Conservation (phyloP, 2,329 filamentous ascomycete genomes). For the Fusarium nisikadoi region DNA sequence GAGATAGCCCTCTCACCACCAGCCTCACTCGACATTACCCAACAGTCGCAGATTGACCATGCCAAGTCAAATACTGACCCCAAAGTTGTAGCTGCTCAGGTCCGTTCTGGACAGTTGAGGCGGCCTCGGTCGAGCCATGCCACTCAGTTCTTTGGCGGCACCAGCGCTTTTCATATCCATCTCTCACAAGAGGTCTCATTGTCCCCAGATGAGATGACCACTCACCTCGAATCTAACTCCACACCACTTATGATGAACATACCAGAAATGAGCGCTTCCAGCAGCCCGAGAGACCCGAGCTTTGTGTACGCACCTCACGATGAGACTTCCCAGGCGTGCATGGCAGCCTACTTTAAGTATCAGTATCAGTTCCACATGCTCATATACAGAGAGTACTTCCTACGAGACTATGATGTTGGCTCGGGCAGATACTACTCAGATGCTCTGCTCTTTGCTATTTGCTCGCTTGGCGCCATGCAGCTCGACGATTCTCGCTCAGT, state of each 20-base stretch:
- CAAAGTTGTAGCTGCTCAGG: conserved; percentile 47
- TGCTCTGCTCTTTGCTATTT: conserved; percentile 59
- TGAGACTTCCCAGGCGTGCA: conserved; percentile 56
- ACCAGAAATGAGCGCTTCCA: conserved; percentile 25
- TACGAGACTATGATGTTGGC: conserved; percentile 60
- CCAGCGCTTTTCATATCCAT: conserved; percentile 57
- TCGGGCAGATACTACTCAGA: conserved; percentile 62
- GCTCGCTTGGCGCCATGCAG: conserved; percentile 60
- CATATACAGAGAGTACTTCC: conserved; percentile 62
- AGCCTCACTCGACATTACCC: conserved; percentile 25
- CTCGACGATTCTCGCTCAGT: conserved; percentile 53
- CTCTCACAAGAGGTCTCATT: conserved; percentile 45
- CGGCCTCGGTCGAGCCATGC: conserved; percentile 54
- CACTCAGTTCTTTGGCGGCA: conserved; percentile 60
- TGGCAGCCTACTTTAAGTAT: conserved; percentile 60
- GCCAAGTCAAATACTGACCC: conserved; percentile 44
- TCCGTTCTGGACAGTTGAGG: conserved; percentile 50
- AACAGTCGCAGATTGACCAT: conserved; percentile 30
- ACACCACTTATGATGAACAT: conserved; percentile 15
- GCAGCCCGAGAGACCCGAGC: conserved; percentile 34
- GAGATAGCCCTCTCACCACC: conserved; percentile 47
- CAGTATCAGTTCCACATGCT: conserved; percentile 62
- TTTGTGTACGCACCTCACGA: conserved; percentile 57
- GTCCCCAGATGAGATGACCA: conserved; percentile 18
- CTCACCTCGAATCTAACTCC: conserved; percentile 25